phyloP scores from a whole-genome alignment of 2,329 filamentous ascomycete species.

The Alternaria novae-zelandiae region DNA sequence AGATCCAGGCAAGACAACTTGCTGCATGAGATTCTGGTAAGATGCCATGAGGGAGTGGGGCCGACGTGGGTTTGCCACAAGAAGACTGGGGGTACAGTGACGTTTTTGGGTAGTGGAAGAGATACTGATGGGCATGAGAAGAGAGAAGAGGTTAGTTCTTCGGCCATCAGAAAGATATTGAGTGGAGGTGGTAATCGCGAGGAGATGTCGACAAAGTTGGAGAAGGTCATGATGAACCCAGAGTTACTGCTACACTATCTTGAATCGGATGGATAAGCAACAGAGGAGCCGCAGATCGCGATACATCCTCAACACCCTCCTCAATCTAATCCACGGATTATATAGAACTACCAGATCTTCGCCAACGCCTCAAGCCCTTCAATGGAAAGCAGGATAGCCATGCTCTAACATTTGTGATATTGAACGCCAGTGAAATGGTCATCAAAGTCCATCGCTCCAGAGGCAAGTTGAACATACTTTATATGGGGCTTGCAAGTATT shows the following conservation, averaged over 20 bases:
- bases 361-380: no score
- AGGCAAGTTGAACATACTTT: no score
- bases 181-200: neutral
- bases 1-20: neutral
- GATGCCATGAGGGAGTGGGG: neutral
- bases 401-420: no score
- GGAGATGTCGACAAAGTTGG: neutral
- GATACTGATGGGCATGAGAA: neutral
- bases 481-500: no score
- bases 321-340: no score
- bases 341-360: no score
- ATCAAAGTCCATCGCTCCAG: no score
- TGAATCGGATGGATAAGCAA: neutral
- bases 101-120: neutral
- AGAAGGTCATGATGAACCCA: neutral
- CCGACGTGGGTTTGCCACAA: neutral
- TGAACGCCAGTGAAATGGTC: no score
- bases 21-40: neutral
- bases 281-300: no score
- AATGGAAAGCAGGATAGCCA: no score
- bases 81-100: neutral
- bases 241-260: neutral
- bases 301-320: no score
- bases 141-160: neutral
- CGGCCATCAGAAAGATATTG: neutral